Base-by-base conservation (phyloP, 2,329 filamentous ascomycete genomes). In the Alternaria brassicae region DNA sequence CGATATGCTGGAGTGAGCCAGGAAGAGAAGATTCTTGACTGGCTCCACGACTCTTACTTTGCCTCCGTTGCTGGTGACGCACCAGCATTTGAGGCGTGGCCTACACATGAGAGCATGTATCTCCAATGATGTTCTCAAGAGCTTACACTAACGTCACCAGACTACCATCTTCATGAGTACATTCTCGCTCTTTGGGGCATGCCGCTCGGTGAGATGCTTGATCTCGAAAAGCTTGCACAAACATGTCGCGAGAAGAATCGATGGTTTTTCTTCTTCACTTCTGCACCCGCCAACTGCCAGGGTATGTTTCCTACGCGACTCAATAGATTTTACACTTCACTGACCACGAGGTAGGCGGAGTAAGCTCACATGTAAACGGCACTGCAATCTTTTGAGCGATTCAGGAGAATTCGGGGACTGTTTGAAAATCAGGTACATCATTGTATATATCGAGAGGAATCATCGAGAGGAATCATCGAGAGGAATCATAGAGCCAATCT, bases 41-140 rank as follows among this genome's bases (percentile, higher is more conserved):
- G 89, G 88, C 62, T 91, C 58, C 89, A 90, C 79, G 87, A 91
- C 69, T 85, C 83, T 64, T 87, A 88, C 52, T 91, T 92, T 65
- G 81, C 88, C 0, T 86, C 85, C 0, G 88, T 89, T 1, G 87
- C 84, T 0, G 86, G 87, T 0, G 89, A 92, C 70, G 79, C 83
- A 12, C 85, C 84, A 19, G 81, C 84, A 0, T 90, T 91, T 61
- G 89, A 92, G 77, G 82, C 84, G 0, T 85, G 86, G 75, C 87
- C 88, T 2, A 84, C 85, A 0, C 53, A 84, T 32, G 79, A 81
- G 53, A 65, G 71, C 70, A 61, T 45, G 67, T 55, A 52, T 34
- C n/a, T 15, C 17, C 28, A 13, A 36, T 0, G 13, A 1, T 27
- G 25, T 1, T 1, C 12, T 27, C 21, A 15, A 34, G 9, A 3